Conservation (phyloP, 768 basidiomycete species). For the Xerocomus potaroensis region DNA sequence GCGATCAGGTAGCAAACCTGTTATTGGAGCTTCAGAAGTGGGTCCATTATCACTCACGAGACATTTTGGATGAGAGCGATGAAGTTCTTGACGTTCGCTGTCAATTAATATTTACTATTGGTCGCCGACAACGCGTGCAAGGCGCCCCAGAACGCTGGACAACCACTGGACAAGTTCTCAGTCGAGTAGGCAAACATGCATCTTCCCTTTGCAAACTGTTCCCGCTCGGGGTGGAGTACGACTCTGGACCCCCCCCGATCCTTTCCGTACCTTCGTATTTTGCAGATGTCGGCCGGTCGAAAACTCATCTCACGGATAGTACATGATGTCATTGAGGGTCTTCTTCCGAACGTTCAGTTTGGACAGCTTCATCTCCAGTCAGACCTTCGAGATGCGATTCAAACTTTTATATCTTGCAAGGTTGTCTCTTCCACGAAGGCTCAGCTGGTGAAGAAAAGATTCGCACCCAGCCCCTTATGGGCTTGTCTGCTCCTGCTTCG, state of each 20-base stretch:
- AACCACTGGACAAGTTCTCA: slow-evolving; percentile 29
- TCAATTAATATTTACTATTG: slow-evolving; percentile 36
- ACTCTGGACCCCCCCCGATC: neutral
- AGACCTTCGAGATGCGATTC: slow-evolving; percentile 5
- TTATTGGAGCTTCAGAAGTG: slow-evolving; percentile 28
- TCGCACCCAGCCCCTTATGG: slow-evolving; percentile 6
- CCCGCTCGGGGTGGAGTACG: slow-evolving; percentile 10
- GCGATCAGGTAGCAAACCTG: neutral
- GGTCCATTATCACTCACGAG: slow-evolving; percentile 23
- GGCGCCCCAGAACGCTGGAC: slow-evolving; percentile 35
- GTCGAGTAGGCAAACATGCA: slow-evolving; percentile 20
- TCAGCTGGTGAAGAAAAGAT: neutral
- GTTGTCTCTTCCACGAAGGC: neutral
- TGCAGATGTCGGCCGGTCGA: slow-evolving; percentile 4
- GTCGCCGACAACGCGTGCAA: slow-evolving; percentile 25
- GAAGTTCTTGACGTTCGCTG: slow-evolving; percentile 33
- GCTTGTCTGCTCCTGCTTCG: slow-evolving; percentile 26
- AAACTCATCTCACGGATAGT: slow-evolving; percentile 5
- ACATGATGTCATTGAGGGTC: slow-evolving; percentile 5
- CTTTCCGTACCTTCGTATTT: slow-evolving; percentile 13
- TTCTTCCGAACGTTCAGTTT: slow-evolving; percentile 3
- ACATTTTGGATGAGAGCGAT: slow-evolving; percentile 31
- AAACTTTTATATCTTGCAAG: slow-evolving; percentile 14
- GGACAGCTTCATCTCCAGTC: neutral
- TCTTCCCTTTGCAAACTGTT: slow-evolving; percentile 1